Evolutionary conservation across 352 stramenopile genomes (phyloP), one percentile per base, ranked within the genome.

Genomic region (Pythium dissotocum): DNA sequence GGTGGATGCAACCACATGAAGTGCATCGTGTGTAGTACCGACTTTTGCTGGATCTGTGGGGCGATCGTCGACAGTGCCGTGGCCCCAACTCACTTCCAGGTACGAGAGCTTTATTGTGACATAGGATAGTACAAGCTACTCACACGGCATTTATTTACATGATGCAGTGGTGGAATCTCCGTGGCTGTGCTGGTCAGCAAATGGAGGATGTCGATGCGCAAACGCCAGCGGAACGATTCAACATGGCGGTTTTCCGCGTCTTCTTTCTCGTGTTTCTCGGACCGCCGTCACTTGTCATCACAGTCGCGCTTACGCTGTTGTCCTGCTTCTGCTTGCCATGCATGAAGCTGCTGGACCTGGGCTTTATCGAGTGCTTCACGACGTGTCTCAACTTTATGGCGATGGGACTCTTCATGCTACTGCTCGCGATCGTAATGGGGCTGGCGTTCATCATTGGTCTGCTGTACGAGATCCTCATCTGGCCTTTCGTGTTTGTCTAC

Each of bases 1-100:
- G 88, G 86, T 10, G 92, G 92, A 0, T 98, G 92, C 70, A 97
- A 98, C 67, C 90, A 97, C 71, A 97, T 98, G 78, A 97, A 95
- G 67, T 97, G 91, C 64, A 79, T 92, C 14, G 85, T 91, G 28
- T 98, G 92, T 69, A 78, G 67, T 26, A 90, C 80, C n/a, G 83
- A 89, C 59, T 98, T 97, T 65, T 97, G 93, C 71, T 97, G 91
- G 90, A 89, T 97, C 36, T 97, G 93, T 32, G 73, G 83, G 14
- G 71, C 81, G 52, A 62, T 94, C 49, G 88, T 98, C n/a, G 91
- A 97, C 59, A 83, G 89, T 62, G 82, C 75, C 26, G 79, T 90
- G 18, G 94, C 96, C 32, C 90, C 92, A 0, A 76, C 91, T 35
- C 92, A 98, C 63, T 97, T 97, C 58, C 79, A 63, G 61, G 67